Percentiles rank a stretch among this genome's conserved stretches.
Evolutionary conservation across 169 alveolate species (phyloP).

Genomic region (Plasmodium gallinaceum): DNA sequence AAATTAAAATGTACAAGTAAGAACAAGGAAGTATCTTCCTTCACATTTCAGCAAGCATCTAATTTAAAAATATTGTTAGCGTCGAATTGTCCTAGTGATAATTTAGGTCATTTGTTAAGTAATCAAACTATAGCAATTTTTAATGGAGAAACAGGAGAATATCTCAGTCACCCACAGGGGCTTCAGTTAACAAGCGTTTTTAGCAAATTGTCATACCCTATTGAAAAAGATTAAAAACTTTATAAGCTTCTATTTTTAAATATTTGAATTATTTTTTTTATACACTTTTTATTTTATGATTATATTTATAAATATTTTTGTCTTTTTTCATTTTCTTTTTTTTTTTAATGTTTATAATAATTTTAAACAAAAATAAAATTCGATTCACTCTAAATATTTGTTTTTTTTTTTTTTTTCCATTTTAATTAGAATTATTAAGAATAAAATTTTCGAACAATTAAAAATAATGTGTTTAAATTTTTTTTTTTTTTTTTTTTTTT

Average conservation of each 20-base stretch:
- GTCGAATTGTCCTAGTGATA: conserved; percentile 73
- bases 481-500: too few relatives aligned
- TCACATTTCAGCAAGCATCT: conserved; percentile 43
- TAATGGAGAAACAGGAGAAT: conserved; percentile 76
- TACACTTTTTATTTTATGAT: too few relatives aligned
- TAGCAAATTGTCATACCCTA: conserved; percentile 47
- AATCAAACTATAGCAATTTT: conserved; percentile 61
- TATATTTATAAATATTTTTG: too few relatives aligned
- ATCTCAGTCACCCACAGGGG: conserved; percentile 74
- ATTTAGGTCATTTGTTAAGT: conserved; percentile 58
- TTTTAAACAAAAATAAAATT: not conserved
- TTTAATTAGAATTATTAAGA: too few relatives aligned
- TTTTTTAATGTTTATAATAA: too few relatives aligned
- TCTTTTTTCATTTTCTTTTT: too few relatives aligned
- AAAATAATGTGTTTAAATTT: too few relatives aligned
- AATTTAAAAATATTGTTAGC: conserved; percentile 44
- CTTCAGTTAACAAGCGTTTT: conserved; percentile 50
- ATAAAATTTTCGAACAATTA: too few relatives aligned
- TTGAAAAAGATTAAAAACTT: conserved; percentile 39
- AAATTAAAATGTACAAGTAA: conserved; percentile 68
- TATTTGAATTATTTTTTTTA: not conserved
- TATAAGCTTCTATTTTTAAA: not conserved
- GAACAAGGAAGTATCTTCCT: conserved; percentile 60
- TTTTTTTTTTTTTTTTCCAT: too few relatives aligned
- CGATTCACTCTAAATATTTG: too few relatives aligned